Evolutionary conservation across 2,329 filamentous ascomycete genomes (phyloP).

Genomic region (Zelopaecilomyces penicillatus): DNA sequence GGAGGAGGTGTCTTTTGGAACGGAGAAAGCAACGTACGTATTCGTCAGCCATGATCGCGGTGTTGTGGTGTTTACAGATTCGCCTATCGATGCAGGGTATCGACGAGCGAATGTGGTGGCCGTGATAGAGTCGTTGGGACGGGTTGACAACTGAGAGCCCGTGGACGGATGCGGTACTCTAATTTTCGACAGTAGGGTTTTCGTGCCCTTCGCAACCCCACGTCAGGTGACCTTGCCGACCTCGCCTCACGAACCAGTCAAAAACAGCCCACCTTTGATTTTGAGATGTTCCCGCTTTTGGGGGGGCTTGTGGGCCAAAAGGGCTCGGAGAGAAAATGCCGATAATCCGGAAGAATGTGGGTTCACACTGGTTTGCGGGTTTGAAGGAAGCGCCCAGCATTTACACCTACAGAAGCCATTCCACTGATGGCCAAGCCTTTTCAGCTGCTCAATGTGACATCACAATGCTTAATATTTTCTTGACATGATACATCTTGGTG

Average conservation of each 20-base stretch:
- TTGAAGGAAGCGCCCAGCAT: background rate
- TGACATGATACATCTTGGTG: too few species aligned
- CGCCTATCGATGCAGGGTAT: slow-evolving; percentile 35
- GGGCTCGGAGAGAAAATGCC: too few species aligned
- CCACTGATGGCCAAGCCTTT: background rate
- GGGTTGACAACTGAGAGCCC: slow-evolving; percentile 18
- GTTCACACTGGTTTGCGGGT: too few species aligned
- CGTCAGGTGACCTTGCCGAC: slow-evolving; percentile 23
- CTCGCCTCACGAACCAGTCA: background rate
- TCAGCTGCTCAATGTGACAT: too few species aligned
- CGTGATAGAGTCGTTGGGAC: slow-evolving; percentile 28
- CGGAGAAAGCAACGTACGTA: slow-evolving; percentile 57
- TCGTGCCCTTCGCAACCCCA: slow-evolving; percentile 28
- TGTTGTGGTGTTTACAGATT: slow-evolving; percentile 34
- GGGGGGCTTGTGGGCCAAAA: too few species aligned
- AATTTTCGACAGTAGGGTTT: slow-evolving; percentile 33
- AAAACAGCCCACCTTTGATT: too few species aligned
- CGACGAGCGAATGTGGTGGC: slow-evolving; percentile 34
- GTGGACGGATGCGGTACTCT: slow-evolving; percentile 20
- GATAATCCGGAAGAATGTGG: too few species aligned
- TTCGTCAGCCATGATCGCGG: slow-evolving; percentile 76
- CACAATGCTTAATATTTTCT: too few species aligned
- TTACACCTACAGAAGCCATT: background rate
- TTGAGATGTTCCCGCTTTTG: too few species aligned
- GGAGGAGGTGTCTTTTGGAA: background rate